phyloP scores from a whole-genome alignment of 345 rosid genomes.

The Camelina laxa region DNA sequence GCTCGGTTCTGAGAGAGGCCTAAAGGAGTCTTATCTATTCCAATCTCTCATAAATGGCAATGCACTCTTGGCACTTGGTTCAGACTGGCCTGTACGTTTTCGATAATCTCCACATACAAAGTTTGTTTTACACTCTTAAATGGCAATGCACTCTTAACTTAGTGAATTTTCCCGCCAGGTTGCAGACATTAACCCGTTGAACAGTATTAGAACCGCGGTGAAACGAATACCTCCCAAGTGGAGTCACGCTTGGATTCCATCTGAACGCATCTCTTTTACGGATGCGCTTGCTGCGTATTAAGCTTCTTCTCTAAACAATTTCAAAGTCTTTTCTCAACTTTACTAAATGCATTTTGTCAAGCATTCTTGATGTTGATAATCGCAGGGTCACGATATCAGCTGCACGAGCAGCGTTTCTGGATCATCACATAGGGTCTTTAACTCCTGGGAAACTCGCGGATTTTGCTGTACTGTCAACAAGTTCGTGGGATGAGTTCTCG shows the following conservation, averaged over 20 bases:
- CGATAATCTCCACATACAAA: neutral
- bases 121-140: neutral
- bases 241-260: conserved; percentile 73
- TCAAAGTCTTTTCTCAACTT: neutral
- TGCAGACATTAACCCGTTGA: conserved; percentile 66
- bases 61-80: conserved; percentile 76
- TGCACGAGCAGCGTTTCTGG: conserved; percentile 80
- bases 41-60: conserved; percentile 63
- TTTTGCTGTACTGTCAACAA: conserved; percentile 64
- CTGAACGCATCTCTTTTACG: conserved; percentile 68
- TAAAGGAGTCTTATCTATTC: conserved; percentile 66
- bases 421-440: conserved; percentile 74
- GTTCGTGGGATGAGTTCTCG: conserved; percentile 66
- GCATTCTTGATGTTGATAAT: conserved; percentile 12
- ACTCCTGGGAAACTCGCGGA: conserved; percentile 82
- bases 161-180: conserved; percentile 55
- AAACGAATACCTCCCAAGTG: conserved; percentile 78
- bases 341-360: neutral
- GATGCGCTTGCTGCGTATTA: conserved; percentile 74
- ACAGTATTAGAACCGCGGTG: conserved; percentile 69
- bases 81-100: conserved; percentile 96
- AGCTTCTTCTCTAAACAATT: conserved; percentile 23
- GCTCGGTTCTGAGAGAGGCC: conserved; percentile 79
- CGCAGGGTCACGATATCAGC: conserved; percentile 86
- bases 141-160: neutral